A percentile compares a stretch with the other conserved stretches of the same genome.
Conservation (phyloP, 768 basidiomycete genomes). For the Auricularia sp. region DNA sequence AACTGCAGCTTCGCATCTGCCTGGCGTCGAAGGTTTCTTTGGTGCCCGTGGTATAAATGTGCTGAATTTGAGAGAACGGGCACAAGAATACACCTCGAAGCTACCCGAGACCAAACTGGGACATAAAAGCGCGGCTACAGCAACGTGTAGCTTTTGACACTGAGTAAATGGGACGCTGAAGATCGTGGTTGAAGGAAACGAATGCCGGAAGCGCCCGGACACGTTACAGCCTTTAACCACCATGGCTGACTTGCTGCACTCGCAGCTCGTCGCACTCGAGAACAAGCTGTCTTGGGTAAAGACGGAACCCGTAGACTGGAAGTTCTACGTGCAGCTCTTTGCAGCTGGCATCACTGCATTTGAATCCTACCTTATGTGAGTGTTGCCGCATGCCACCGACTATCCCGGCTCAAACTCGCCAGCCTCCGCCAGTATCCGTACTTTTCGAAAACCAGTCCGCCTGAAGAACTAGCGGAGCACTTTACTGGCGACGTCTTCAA, state of each 20-base stretch:
- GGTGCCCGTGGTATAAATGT: too few relatives aligned
- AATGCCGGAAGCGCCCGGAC: neutral
- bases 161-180: neutral
- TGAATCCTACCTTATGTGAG: slow-evolving; percentile 80
- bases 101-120: too few relatives aligned
- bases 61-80: too few relatives aligned
- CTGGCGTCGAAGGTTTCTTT: too few relatives aligned
- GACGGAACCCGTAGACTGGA: slow-evolving; percentile 68
- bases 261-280: slow-evolving; percentile 47
- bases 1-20: too few relatives aligned
- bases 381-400: slow-evolving; percentile 9
- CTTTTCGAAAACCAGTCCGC: slow-evolving; percentile 67
- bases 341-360: slow-evolving; percentile 75
- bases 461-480: slow-evolving; percentile 55
- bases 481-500: slow-evolving; percentile 63
- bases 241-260: slow-evolving; percentile 53
- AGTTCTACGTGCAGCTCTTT: slow-evolving; percentile 64
- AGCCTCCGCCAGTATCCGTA: slow-evolving; percentile 76
- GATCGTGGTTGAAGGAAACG: neutral
- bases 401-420: neutral
- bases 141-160: too few relatives aligned
- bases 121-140: too few relatives aligned
- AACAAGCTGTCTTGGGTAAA: slow-evolving; percentile 59
- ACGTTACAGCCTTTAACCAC: slow-evolving; percentile 2
- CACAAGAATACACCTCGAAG: too few relatives aligned